These are phyloP conservation scores for Penicillium sclerotigenum DNA, from an alignment of 2,329 filamentous ascomycete species.

Conservation along the genomic window DNA sequence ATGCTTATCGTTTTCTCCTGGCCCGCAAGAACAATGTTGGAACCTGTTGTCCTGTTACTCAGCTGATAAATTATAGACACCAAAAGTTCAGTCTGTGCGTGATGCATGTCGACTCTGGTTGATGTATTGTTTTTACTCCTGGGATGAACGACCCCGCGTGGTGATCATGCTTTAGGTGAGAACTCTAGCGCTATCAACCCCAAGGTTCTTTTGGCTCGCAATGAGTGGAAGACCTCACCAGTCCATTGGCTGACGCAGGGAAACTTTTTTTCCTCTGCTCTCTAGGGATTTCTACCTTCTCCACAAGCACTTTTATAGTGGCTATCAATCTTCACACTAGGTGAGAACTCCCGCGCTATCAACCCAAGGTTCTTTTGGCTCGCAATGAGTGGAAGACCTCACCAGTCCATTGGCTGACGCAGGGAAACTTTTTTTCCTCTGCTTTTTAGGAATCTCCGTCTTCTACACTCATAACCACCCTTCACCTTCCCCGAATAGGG, in stretches of 20 bases:
- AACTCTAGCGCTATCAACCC: background rate
- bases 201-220: background rate
- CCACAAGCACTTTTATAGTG: background rate
- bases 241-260: too few relatives aligned
- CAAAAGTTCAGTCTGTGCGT: background rate
- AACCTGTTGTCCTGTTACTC: background rate
- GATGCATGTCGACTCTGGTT: background rate
- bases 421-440: background rate
- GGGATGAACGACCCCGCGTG: background rate
- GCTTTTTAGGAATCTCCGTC: background rate
- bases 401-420: background rate
- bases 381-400: background rate
- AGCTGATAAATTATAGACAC: background rate
- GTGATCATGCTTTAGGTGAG: background rate
- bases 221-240: too few relatives aligned
- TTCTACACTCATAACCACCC: too few relatives aligned
- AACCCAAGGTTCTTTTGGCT: background rate
- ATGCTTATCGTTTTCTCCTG: background rate
- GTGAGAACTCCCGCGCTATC: slow-evolving; percentile 1
- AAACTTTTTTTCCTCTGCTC: background rate
- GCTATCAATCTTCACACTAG: background rate
- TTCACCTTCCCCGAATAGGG: too few relatives aligned
- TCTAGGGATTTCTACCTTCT: background rate
- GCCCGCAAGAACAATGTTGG: background rate
- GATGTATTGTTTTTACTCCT: background rate